Percentiles rank a stretch among this genome's conserved stretches.
These are phyloP conservation scores for Fusarium austroafricanum DNA, from an alignment of 2,329 filamentous ascomycete species.

Conservation along the genomic window DNA sequence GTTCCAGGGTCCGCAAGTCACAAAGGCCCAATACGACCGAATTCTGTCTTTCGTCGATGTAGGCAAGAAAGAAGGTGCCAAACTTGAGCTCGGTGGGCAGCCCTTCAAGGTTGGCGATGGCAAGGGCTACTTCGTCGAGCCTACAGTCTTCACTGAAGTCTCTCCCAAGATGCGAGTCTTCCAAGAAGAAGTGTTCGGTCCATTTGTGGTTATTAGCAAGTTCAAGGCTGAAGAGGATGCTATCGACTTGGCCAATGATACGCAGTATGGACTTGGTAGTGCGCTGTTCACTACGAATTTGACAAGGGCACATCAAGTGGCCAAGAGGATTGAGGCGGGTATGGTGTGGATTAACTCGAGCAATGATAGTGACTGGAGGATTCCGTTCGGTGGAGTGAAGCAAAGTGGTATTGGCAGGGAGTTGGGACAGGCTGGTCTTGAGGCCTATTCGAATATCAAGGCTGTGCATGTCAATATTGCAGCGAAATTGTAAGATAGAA, in stretches of 20 bases:
- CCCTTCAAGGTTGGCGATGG: slow-evolving; percentile 49
- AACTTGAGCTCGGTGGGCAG: slow-evolving; percentile 70
- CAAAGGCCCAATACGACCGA: slow-evolving; percentile 75
- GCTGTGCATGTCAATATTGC: slow-evolving; percentile 59
- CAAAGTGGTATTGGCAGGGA: slow-evolving; percentile 62
- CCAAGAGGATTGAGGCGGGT: slow-evolving; percentile 70
- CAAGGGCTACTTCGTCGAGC: slow-evolving; percentile 60
- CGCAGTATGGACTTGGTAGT: slow-evolving; percentile 70
- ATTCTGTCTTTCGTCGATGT: slow-evolving; percentile 76
- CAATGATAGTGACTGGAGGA: slow-evolving; percentile 57
- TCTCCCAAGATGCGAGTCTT: slow-evolving; percentile 57
- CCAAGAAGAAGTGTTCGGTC: slow-evolving; percentile 61
- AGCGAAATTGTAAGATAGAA: slow-evolving; percentile 11
- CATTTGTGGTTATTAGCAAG: slow-evolving; percentile 56
- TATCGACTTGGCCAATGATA: slow-evolving; percentile 60
- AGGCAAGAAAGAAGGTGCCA: slow-evolving; percentile 78
- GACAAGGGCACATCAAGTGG: slow-evolving; percentile 59
- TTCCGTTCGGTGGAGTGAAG: slow-evolving; percentile 61
- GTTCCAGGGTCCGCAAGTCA: slow-evolving; percentile 81
- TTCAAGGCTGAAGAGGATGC: slow-evolving; percentile 59
- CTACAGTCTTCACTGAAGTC: slow-evolving; percentile 59
- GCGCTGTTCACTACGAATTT: slow-evolving; percentile 72
- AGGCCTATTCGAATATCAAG: slow-evolving; percentile 59
- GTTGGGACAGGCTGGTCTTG: slow-evolving; percentile 58
- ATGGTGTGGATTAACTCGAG: slow-evolving; percentile 66